Evolutionary conservation across 73 alveolate genomes (phyloP), one percentile per base, ranked within the genome.

Genomic region (Vitrella brassicaformis): DNA sequence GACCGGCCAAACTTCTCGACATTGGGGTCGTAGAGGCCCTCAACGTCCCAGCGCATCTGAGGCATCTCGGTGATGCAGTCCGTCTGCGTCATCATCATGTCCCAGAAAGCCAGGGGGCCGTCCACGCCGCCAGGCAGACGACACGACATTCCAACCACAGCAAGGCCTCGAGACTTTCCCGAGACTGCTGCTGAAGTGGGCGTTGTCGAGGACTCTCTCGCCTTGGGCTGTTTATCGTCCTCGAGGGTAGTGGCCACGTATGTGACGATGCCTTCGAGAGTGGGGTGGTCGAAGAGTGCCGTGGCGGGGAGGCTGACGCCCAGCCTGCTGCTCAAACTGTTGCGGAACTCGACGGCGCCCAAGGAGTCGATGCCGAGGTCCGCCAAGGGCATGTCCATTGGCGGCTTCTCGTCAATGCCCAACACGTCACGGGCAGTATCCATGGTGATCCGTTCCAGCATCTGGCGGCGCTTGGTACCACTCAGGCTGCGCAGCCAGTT

Each of bases 311-410:
- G 22, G 0, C 7, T 1, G 31, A 39, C 56, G 14, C 56, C 56
- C 22, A 39, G 56, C 22, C 14, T 39, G 22, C 47, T 10, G 0
- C 30, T 9, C 45, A 78, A 29, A 0, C 84, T 71, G 72, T 77
- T 77, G 0, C 84, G 65, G 84, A 77, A 77, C 31, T 77, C 84
- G 67, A 77, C 84, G 8, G 84, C 84, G 19, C 77, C 68, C 26
- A 77, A 67, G 14, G 84, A 77, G 68, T 77, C 84, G 71, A 77
- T 28, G 25, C 84, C 84, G 0, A 66, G 27, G 67, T 77, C 84
- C 77, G 68, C 68, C 25, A 77, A 78, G 0, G 84, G 84, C 14
- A 71, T 78, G n/a, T 77, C 78, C 39, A 31, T 72, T 25, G 47
- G 77, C 74, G 67, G n/a, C 19, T 19, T 45, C 56, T 67, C 82